Evolutionary conservation across 2,329 filamentous ascomycete species (phyloP).

Genomic region (Cucurbitaria berberidis): DNA sequence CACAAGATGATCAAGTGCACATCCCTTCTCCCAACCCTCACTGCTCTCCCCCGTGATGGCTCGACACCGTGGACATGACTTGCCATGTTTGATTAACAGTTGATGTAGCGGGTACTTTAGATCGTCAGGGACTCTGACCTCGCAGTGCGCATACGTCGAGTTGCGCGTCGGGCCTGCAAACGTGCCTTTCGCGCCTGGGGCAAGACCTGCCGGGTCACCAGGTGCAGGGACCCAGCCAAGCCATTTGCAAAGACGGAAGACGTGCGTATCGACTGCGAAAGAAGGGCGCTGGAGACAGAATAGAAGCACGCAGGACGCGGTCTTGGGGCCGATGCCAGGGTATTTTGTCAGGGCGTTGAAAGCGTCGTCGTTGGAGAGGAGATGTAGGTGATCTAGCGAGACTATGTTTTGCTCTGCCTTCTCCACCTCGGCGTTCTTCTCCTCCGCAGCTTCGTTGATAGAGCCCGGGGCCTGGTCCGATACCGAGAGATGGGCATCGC

Average conservation of each 20-base stretch:
- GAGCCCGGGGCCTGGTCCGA: constrained; percentile 50
- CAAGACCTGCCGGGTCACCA: constrained; percentile 40
- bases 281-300: constrained; percentile 69
- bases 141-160: constrained; percentile 65
- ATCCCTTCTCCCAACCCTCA: constrained; percentile 67
- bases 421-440: constrained; percentile 64
- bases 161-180: constrained; percentile 56
- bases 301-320: constrained; percentile 67
- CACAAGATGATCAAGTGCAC: constrained; percentile 69
- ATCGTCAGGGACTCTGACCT: constrained; percentile 66
- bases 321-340: constrained; percentile 70
- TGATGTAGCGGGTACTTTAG: constrained; percentile 69
- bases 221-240: constrained; percentile 65
- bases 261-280: constrained; percentile 71
- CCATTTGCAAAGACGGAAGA: constrained; percentile 68
- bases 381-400: constrained; percentile 68
- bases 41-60: constrained; percentile 67
- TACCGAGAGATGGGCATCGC: constrained; percentile 52
- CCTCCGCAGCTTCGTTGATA: constrained; percentile 54
- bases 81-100: constrained; percentile 67
- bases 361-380: constrained; percentile 61
- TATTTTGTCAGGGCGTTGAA: constrained; percentile 64
- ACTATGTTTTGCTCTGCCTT: constrained; percentile 65
- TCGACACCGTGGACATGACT: constrained; percentile 64
- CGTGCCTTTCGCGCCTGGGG: constrained; percentile 46